These are phyloP conservation scores for Trichophyton schoenleinii DNA, from an alignment of 2,329 filamentous ascomycete genomes.

Conservation along the genomic window DNA sequence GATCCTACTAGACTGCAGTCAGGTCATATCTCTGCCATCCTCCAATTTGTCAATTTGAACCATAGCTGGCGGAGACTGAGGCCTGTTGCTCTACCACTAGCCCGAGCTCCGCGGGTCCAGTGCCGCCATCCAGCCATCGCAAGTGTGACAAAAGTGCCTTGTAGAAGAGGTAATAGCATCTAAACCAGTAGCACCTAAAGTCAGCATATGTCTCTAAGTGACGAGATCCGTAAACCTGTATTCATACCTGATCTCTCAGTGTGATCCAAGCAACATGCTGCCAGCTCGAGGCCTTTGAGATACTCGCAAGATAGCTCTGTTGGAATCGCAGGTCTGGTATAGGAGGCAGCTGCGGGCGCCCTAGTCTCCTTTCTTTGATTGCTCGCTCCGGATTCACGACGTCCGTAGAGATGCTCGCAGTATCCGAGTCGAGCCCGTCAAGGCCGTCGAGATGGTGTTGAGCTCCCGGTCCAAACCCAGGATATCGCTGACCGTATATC, in stretches of 20 bases:
- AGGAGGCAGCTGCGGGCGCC: constrained; percentile 49
- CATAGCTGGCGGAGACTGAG: constrained; percentile 79
- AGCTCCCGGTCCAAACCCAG: constrained; percentile 48
- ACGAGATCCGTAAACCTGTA: background rate
- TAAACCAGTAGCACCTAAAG: constrained; percentile 23
- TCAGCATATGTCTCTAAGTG: background rate
- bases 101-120: constrained; percentile 68
- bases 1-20: background rate
- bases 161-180: constrained; percentile 74
- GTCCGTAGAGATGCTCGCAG: constrained; percentile 36
- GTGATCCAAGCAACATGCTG: constrained; percentile 75
- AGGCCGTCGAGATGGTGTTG: constrained; percentile 68
- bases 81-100: constrained; percentile 65
- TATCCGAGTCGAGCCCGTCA: constrained; percentile 37
- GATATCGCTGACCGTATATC: constrained; percentile 46
- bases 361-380: constrained; percentile 23
- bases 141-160: constrained; percentile 82
- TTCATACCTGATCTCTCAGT: constrained; percentile 66
- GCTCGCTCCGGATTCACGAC: constrained; percentile 31
- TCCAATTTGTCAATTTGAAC: constrained; percentile 91
- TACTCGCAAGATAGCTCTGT: constrained; percentile 91
- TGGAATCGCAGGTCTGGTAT: constrained; percentile 82
- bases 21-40: constrained; percentile 39
- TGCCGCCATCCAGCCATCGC: constrained; percentile 75
- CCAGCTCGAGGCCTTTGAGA: constrained; percentile 66